Base-by-base conservation (phyloP, 2,329 filamentous ascomycete species). In the Cryphonectria carpinicola region DNA sequence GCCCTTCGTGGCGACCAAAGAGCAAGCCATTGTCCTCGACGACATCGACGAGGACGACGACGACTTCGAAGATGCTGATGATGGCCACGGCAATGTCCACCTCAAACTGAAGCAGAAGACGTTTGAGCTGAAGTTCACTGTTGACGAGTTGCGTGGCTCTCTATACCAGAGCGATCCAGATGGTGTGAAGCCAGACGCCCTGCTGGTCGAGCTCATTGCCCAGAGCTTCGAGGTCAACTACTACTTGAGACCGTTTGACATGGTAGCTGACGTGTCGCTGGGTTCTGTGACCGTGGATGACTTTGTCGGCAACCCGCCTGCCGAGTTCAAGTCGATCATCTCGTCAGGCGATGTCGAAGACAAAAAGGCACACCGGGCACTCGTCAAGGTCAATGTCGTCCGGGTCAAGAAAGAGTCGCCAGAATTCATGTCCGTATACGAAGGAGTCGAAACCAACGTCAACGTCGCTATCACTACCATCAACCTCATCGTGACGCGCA, bases 261-360 rank as follows among this genome's bases (percentile, higher is more conserved):
- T 99, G 91, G 93, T 91, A 37, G 95, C 96, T 1, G 93, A 98
- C 76, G 93, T 99, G 37, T 90, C 94, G 0, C 86, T 99, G 13
- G 92, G 93, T 19, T 95, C 94, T 1, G 85, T 99, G 25, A 93
- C 92, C 0, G 90, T 99, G 3, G 95, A 98, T 77, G 96, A 99
- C 78, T 95, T 98, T 78, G 95, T 99, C 11, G 95, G 96, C 74
- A 92, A 95, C 68, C 90, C 94, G 0, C 84, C 93, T 0, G 91
- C 92, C 10, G 95, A 98, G 77, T 99, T 99, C 85, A 97, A 96
- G 81, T 95, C 95, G 37, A 97, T 99, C 66, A 89, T 99, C n/a
- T 97, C 95, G 0, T 98, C 96, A 0, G 89, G 88, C 0, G 89
- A 91, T 65, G 81, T 83, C 8, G 88, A 91, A 60, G 95, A 97